Conservation (phyloP, 2,329 filamentous ascomycete genomes). For the Rhinocladiella similis region DNA sequence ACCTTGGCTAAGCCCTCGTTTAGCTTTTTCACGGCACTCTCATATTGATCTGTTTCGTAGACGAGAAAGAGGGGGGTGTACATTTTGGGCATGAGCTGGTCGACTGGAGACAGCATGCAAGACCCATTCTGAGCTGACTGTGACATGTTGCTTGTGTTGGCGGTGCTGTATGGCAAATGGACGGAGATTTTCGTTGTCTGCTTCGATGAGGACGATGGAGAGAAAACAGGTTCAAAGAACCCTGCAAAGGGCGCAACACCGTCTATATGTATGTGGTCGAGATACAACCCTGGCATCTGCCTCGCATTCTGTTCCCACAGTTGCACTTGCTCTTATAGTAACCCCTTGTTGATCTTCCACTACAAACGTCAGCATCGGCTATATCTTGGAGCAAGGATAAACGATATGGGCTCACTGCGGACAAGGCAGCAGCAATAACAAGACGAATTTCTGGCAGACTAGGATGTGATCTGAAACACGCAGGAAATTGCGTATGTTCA, state of each 20-base stretch:
- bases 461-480: not conserved
- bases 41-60: slow-evolving; percentile 13
- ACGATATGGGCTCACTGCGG: too few relatives aligned
- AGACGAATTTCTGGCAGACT: not conserved
- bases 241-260: not conserved
- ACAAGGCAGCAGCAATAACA: not conserved
- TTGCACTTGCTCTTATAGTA: not conserved
- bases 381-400: too few relatives aligned
- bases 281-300: too few relatives aligned
- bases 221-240: not conserved
- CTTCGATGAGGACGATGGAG: slow-evolving; percentile 1
- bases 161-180: not conserved
- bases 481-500: not conserved
- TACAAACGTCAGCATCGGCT: too few relatives aligned
- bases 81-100: slow-evolving; percentile 13
- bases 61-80: slow-evolving; percentile 10
- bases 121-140: slow-evolving; percentile 8
- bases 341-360: too few relatives aligned
- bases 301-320: slow-evolving; percentile 1
- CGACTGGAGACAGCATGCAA: slow-evolving; percentile 10
- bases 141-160: slow-evolving; percentile 4
- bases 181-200: not conserved
- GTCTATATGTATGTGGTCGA: slow-evolving; percentile 4
- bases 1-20: slow-evolving; percentile 7
- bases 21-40: slow-evolving; percentile 6